Percentiles rank a stretch among this genome's conserved stretches.
Conservation (phyloP, 495 filamentous ascomycete genomes). For the Penicillium angulare region DNA sequence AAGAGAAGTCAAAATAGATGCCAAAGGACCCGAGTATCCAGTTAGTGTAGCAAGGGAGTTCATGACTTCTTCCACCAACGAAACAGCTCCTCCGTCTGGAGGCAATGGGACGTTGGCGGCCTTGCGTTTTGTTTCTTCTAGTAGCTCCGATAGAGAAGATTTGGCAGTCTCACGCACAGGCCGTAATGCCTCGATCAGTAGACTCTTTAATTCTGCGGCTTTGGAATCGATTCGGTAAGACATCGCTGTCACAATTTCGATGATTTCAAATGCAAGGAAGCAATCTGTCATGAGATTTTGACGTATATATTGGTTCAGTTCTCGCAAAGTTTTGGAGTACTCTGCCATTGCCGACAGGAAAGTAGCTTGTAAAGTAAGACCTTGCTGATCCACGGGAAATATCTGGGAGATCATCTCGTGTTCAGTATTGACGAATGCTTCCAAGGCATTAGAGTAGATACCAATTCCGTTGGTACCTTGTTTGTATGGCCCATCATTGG, state of each 20-base stretch:
- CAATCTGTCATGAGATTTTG: constrained; percentile 87
- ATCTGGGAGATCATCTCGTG: constrained; percentile 83
- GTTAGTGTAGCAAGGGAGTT: constrained; percentile 82
- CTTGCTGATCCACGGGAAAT: constrained; percentile 83
- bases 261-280: constrained; percentile 93
- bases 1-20: constrained; percentile 84
- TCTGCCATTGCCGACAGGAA: constrained; percentile 73
- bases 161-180: constrained; percentile 92
- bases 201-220: constrained; percentile 81
- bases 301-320: constrained; percentile 87
- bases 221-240: constrained; percentile 75
- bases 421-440: constrained; percentile 81
- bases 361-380: constrained; percentile 70
- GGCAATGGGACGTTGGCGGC: constrained; percentile 64
- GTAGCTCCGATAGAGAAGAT: constrained; percentile 73
- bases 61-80: constrained; percentile 82
- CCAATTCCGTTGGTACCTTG: constrained; percentile 93
- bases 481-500: constrained; percentile 76
- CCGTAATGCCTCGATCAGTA: constrained; percentile 79
- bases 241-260: constrained; percentile 82
- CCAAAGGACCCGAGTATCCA: constrained; percentile 80
- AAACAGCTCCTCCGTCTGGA: constrained; percentile 72
- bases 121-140: constrained; percentile 80
- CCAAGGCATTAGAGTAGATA: constrained; percentile 82
- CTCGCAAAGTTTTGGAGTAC: constrained; percentile 79